phyloP scores from a whole-genome alignment of 352 stramenopile genomes.

The Phytophthora lateralis region DNA sequence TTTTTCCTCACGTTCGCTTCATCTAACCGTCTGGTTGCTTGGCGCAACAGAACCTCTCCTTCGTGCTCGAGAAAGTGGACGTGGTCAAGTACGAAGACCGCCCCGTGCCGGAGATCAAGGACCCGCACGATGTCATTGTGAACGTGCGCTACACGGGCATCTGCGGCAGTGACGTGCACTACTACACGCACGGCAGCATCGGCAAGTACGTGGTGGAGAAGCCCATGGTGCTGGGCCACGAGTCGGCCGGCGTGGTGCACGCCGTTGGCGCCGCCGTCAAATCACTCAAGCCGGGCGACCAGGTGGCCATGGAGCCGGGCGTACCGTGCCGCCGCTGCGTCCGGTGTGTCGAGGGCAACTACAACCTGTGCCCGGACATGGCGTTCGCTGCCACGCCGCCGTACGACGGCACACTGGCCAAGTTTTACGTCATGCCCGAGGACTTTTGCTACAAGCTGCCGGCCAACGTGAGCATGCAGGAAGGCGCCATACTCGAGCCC shows the following conservation, averaged over 20 bases:
- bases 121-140: conserved; percentile 33
- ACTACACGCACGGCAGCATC: conserved; percentile 39
- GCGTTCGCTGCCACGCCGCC: conserved; percentile 32
- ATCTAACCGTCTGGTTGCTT: too few species aligned
- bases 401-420: conserved; percentile 32
- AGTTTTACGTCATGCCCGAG: conserved; percentile 34
- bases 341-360: conserved; percentile 25
- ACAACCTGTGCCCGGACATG: conserved; percentile 36
- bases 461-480: conserved; percentile 28
- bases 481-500: conserved; percentile 32
- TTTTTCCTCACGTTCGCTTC: too few species aligned
- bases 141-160: conserved; percentile 38
- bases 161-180: conserved; percentile 36
- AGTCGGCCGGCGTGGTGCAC: conserved; percentile 34
- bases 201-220: conserved; percentile 35
- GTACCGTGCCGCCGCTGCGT: conserved; percentile 30
- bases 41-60: conserved; percentile 23
- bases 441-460: conserved; percentile 39
- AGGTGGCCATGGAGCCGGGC: conserved; percentile 36
- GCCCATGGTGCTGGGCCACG: conserved; percentile 35
- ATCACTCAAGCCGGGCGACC: conserved; percentile 26
- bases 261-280: conserved; percentile 29
- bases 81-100: conserved; percentile 33
- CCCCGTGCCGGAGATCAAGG: conserved; percentile 25
- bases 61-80: conserved; percentile 35